Base-by-base conservation (phyloP, 495 filamentous ascomycete genomes). In the Margaritispora aquatica region DNA sequence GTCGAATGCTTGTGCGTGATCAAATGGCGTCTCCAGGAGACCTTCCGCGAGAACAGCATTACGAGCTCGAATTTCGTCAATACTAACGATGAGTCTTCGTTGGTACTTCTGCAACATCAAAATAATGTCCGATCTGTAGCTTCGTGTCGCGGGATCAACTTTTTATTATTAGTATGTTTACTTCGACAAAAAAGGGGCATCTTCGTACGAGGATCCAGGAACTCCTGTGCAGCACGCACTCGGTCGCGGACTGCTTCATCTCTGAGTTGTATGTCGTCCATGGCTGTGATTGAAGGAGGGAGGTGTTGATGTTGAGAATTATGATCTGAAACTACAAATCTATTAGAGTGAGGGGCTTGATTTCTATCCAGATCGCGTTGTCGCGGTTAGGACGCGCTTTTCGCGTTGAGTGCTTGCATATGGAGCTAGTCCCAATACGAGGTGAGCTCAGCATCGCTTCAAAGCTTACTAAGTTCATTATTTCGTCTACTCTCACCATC, bases 41-140 rank as follows among this genome's bases (percentile, higher is more conserved):
- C 91, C 91, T 62, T 97, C 90, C 63, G 95, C 89, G 27, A 97
- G 80, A 63, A 94, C 90, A 59, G 87, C 74, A 69, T 89, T 96
- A 75, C 96, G 92, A 61, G 88, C 82, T 70, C 95, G 81, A 69
- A 97, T 88, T 68, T 97, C 91, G 74, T 97, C 95, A 59, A 99
- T 81, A 76, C 91, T 96, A 66, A 98, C 89, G 74, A 90, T 73
- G 26, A 80, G 79, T 67, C 92, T 80, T 60, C 89, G 82, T 65
- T 89, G 75, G 60, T 87, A 88, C 64, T 90, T 88, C 70, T 95
- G 91, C 46, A 97, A 81, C 92, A 97, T 97, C 67, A 93, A 75
- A 60, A 95, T 84, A 69, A 94, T 92, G 66, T 93, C 90, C 47
- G 89, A 82, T 68, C 89, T 83, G 73, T 94, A 94, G 78, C 87